These are phyloP conservation scores for Linderniella brevidens DNA, from an alignment of 257 asterid species.

Conservation along the genomic window DNA sequence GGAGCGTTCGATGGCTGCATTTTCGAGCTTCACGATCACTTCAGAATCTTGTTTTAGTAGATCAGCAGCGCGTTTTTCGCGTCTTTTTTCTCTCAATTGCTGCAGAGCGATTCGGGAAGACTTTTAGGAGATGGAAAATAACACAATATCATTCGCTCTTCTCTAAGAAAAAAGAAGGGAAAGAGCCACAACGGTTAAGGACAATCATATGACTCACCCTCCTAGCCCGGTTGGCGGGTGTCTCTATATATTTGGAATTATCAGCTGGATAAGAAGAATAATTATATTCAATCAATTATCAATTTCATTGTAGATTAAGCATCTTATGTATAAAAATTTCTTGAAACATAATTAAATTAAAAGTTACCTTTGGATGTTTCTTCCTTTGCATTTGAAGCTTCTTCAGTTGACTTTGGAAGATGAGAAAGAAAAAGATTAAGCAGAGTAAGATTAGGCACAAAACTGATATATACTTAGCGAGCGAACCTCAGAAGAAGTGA, in stretches of 20 bases:
- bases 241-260: constrained; percentile 31
- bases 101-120: constrained; percentile 24
- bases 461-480: constrained; percentile 5
- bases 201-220: constrained; percentile 41
- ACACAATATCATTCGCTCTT: neutral
- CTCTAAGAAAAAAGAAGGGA: constrained; percentile 2
- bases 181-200: constrained; percentile 2
- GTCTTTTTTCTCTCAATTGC: constrained; percentile 74
- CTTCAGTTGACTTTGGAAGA: constrained; percentile 23
- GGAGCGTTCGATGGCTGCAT: constrained; percentile 80
- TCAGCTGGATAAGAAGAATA: constrained; percentile 28
- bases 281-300: constrained; percentile 9
- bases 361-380: constrained; percentile 28
- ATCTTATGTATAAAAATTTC: neutral
- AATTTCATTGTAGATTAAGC: constrained; percentile 9
- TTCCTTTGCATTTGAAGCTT: constrained; percentile 21
- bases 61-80: constrained; percentile 77
- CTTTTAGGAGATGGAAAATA: constrained; percentile 8
- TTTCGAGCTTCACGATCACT: constrained; percentile 71
- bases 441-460: neutral
- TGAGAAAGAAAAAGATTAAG: constrained; percentile 11
- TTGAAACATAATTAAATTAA: constrained; percentile 28
- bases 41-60: constrained; percentile 75
- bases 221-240: constrained; percentile 45
- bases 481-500: constrained; percentile 34